Conservation (phyloP, 441 rosid genomes). For the Croton laevigatus region DNA sequence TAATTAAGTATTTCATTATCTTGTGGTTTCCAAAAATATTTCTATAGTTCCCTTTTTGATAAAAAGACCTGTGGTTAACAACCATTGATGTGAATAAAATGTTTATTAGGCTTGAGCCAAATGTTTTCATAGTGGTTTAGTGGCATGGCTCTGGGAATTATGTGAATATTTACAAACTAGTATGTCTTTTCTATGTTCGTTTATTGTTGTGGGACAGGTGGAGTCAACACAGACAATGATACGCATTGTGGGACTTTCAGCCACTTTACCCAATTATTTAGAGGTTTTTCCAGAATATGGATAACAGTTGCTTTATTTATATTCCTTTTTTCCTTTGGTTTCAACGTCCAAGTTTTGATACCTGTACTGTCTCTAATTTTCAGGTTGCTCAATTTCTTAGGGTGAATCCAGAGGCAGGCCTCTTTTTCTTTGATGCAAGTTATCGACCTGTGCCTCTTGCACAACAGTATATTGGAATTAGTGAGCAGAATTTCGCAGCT, state of each 20-base stretch:
- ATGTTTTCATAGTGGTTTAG: neutral
- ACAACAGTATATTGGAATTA: constrained; percentile 96
- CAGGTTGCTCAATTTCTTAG: constrained; percentile 98
- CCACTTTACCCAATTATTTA: constrained; percentile 90
- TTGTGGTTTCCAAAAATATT: neutral
- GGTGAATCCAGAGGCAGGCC: constrained; percentile 89
- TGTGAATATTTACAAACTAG: neutral
- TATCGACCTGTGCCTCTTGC: constrained; percentile 99
- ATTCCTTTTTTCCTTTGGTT: neutral
- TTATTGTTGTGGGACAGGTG: constrained; percentile 50
- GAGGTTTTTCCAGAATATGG: constrained; percentile 48
- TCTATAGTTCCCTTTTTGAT: neutral
- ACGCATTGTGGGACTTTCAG: constrained; percentile 98
- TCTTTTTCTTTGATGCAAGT: constrained; percentile 96
- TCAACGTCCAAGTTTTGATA: neutral
- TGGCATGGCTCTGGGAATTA: neutral
- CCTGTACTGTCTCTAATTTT: constrained; percentile 21
- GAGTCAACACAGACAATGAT: constrained; percentile 99
- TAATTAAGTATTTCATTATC: neutral
- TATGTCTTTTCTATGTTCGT: constrained; percentile 9
- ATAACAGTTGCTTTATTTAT: constrained; percentile 1
- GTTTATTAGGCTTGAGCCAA: neutral
- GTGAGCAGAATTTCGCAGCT: constrained; percentile 86
- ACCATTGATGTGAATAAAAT: neutral
- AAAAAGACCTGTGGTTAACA: neutral